Conservation (phyloP, 441 rosid species). For the Populus hybrid region DNA sequence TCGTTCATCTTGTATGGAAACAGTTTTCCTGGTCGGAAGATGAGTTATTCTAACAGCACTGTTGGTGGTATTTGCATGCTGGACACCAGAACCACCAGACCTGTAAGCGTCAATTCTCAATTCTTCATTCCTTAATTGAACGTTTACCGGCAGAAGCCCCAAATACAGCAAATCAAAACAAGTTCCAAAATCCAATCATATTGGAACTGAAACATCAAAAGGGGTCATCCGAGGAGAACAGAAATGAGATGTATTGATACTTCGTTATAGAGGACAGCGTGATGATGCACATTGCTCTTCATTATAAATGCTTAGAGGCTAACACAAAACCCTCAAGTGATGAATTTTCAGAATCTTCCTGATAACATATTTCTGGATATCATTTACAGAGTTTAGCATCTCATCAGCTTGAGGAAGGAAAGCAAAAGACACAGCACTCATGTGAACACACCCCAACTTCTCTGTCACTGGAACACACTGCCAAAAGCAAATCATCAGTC, state of each 20-base stretch:
- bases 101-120: conserved; percentile 85
- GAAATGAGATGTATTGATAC: too few species aligned
- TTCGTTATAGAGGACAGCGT: neutral
- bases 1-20: conserved; percentile 91
- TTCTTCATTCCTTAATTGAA: conserved; percentile 87
- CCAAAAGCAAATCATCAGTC: conserved; percentile 26
- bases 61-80: conserved; percentile 93
- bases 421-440: conserved; percentile 93
- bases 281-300: too few species aligned
- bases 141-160: conserved; percentile 64
- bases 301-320: neutral
- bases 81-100: conserved; percentile 95
- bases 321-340: neutral
- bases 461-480: conserved; percentile 97
- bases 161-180: conserved; percentile 8
- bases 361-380: too few species aligned
- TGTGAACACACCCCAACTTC: conserved; percentile 89
- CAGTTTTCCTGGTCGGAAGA: conserved; percentile 67
- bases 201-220: too few species aligned
- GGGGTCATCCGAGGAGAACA: too few species aligned
- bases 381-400: conserved; percentile 36
- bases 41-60: conserved; percentile 92
- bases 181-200: too few species aligned
- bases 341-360: neutral
- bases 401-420: conserved; percentile 98